These are phyloP conservation scores for Aspergillus leporis DNA, from an alignment of 495 filamentous ascomycete genomes.

Conservation along the genomic window DNA sequence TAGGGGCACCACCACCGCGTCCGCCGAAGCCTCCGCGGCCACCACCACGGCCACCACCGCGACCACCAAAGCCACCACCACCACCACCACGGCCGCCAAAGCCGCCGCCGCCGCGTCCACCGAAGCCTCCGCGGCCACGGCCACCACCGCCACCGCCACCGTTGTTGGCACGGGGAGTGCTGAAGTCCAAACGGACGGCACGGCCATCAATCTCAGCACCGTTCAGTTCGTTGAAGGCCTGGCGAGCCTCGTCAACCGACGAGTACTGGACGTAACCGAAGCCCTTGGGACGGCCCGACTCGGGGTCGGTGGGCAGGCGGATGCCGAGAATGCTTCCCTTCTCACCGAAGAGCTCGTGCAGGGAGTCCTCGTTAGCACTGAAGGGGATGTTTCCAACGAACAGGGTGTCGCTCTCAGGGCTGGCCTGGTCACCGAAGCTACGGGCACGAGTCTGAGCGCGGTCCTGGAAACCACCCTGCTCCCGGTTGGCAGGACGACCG, in stretches of 20 bases:
- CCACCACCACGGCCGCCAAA: conserved; percentile 55
- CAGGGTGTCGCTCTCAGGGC: conserved; percentile 78
- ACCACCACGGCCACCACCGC: conserved; percentile 53
- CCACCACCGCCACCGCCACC: conserved; percentile 51
- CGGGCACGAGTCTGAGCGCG: conserved; percentile 68
- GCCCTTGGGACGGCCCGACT: conserved; percentile 85
- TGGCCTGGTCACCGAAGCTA: conserved; percentile 76
- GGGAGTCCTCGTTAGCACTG: conserved; percentile 72
- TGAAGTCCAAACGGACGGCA: conserved; percentile 84
- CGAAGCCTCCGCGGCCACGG: conserved; percentile 48
- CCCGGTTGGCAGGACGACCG: conserved; percentile 56
- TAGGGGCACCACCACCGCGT: conserved; percentile 47
- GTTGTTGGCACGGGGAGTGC: conserved; percentile 70
- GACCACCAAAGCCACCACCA: conserved; percentile 48
- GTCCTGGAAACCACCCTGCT: conserved; percentile 52
- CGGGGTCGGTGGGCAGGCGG: conserved; percentile 86
- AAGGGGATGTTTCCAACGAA: conserved; percentile 94
- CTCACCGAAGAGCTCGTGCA: conserved; percentile 73
- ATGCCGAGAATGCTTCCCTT: conserved; percentile 72
- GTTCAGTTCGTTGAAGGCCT: conserved; percentile 70
- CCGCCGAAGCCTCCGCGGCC: conserved; percentile 56
- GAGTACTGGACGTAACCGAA: conserved; percentile 90
- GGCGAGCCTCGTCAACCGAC: conserved; percentile 82
- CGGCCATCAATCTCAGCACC: conserved; percentile 79
- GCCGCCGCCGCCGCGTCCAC: conserved; percentile 55